A percentile compares a stretch with the other conserved stretches of the same genome.
These are phyloP conservation scores for Pestalotiopsis sp. DNA, from an alignment of 2,329 filamentous ascomycete species.

Conservation along the genomic window DNA sequence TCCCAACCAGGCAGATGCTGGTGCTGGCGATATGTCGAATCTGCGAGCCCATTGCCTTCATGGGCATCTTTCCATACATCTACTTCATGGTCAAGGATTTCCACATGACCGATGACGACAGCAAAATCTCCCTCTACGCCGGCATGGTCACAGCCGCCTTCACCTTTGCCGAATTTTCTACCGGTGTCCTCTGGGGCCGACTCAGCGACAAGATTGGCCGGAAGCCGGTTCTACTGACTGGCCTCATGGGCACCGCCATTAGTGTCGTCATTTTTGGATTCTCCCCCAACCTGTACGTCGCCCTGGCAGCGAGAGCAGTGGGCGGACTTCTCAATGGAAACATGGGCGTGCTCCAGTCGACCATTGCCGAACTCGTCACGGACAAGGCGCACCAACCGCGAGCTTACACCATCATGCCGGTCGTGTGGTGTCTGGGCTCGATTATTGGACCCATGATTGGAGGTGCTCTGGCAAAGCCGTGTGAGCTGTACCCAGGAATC, in stretches of 20 bases:
- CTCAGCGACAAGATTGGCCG: conserved; percentile 90
- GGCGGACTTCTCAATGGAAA: conserved; percentile 90
- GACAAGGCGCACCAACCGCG: conserved; percentile 92
- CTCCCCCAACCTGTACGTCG: conserved; percentile 81
- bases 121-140: conserved; percentile 85
- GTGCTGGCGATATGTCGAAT: conserved; percentile 79
- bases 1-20: conserved; percentile 38
- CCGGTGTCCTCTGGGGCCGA: conserved; percentile 89
- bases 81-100: conserved; percentile 98
- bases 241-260: conserved; percentile 79
- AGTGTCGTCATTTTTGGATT: conserved; percentile 85
- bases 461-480: conserved; percentile 85
- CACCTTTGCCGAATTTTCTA: conserved; percentile 92
- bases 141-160: conserved; percentile 97
- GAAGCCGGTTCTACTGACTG: conserved; percentile 82
- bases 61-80: conserved; percentile 98
- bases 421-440: conserved; percentile 96
- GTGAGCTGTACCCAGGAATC: conserved; percentile 74
- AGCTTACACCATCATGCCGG: conserved; percentile 96
- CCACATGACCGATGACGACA: conserved; percentile 75
- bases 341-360: conserved; percentile 93
- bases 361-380: conserved; percentile 90
- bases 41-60: conserved; percentile 98
- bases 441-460: conserved; percentile 92
- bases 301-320: conserved; percentile 72